Base-by-base conservation (phyloP, 2,329 filamentous ascomycete genomes). In the Paradendryphiella salina region DNA sequence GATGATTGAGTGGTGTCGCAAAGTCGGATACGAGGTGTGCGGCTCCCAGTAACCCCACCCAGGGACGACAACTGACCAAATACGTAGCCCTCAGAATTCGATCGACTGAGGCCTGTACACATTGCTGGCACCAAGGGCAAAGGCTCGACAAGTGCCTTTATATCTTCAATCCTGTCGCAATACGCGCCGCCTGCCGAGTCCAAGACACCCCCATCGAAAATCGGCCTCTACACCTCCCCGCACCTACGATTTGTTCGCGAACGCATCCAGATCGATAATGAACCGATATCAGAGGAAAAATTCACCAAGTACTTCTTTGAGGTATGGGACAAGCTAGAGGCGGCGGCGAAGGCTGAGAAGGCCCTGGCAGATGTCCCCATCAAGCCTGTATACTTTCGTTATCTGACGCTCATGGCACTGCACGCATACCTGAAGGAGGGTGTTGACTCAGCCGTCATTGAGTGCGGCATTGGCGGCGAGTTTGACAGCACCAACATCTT, bases 61-160 rank as follows among this genome's bases (percentile, higher is more conserved):
- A 20, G 33, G 21, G 9, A 38, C 11, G 6, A 20, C 37, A 10
- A 33, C 40, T 59, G 53, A 57, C 61, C 35, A 44, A 45, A 28
- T 45, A 11, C 34, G 4, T 23, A 87, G 83, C 83, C 85, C 14
- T 79, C 81, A 11, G 83, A 86, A 52, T 80, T 87, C 60, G 77
- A 85, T 56, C 74, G 68, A 8, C 66, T 87, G 55, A 86, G 82
- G 52, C 76, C 80, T 59, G 84, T 97, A 54, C 93, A 97, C 70
- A 85, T 97, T 37, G 89, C 93, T 1, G 93, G 93, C 10, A 96
- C 92, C 4, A 97, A 96, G 72, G 93, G 93, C 53, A 97, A 96
- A 73, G 92, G 92, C 33, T 94, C 89, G 2, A 91, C 90, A 0
- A 90, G 88, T 59, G 88, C 92, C 8, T 93, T 92, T 70, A 82